Evolutionary conservation across 805 yeast species (phyloP).

Genomic region (Candida gorgasii): DNA sequence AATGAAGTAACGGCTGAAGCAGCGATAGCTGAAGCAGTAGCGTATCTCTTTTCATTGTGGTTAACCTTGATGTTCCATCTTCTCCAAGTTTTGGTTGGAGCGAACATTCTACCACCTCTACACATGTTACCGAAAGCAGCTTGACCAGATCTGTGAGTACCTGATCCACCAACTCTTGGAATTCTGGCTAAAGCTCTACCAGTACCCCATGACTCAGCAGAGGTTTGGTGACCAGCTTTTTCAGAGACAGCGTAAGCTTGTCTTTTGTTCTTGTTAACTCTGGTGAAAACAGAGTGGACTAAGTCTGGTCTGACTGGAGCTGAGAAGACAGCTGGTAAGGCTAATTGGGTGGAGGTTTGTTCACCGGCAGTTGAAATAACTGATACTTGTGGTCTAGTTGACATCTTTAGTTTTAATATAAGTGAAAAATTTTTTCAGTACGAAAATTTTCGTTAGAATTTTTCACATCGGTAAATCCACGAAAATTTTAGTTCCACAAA

Average conservation of each 20-base stretch:
- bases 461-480: conserved; percentile 11
- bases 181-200: conserved; percentile 99
- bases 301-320: conserved; percentile 99
- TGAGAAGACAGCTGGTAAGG: conserved; percentile 97
- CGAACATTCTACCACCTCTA: conserved; percentile 99
- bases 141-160: conserved; percentile 99
- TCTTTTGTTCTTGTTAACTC: conserved; percentile 99
- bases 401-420: conserved; percentile 23
- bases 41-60: conserved; percentile 99
- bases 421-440: conserved; percentile 7
- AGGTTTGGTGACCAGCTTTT: conserved; percentile 99
- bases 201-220: conserved; percentile 99
- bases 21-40: conserved; percentile 99
- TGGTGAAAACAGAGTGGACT: conserved; percentile 98
- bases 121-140: conserved; percentile 99
- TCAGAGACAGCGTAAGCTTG: conserved; percentile 99
- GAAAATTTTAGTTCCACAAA: too few relatives aligned
- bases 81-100: conserved; percentile 99
- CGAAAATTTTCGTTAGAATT: conserved; percentile 5
- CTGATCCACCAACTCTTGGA: conserved; percentile 99
- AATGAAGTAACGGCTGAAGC: conserved; percentile 98
- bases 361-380: conserved; percentile 89
- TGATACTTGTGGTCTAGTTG: conserved; percentile 90
- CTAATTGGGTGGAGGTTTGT: conserved; percentile 77
- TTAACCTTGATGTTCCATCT: conserved; percentile 99